Evolutionary conservation across 2,329 filamentous ascomycete genomes (phyloP).

Genomic region (Helotiales sp.): DNA sequence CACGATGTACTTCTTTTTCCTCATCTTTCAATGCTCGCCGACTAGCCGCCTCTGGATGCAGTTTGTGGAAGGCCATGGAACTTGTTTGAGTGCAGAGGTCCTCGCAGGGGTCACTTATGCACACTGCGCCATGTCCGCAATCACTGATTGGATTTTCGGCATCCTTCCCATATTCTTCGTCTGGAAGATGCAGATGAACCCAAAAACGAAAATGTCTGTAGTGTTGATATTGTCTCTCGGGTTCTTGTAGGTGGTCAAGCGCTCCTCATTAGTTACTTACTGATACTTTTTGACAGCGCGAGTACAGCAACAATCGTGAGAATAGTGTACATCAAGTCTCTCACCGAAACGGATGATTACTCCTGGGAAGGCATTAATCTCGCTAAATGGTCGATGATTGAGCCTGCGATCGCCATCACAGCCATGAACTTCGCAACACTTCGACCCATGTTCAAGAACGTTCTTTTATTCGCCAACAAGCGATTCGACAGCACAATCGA

Average conservation of each 20-base stretch:
- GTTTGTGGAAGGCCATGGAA: slow-evolving; percentile 32
- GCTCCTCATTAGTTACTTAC: not conserved
- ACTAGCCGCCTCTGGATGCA: slow-evolving; percentile 39
- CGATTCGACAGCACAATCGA: slow-evolving; percentile 18
- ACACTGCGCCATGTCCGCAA: slow-evolving; percentile 29
- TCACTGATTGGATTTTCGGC: slow-evolving; percentile 34
- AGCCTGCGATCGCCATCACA: slow-evolving; percentile 42
- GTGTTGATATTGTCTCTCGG: slow-evolving; percentile 37
- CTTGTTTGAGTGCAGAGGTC: slow-evolving; percentile 32
- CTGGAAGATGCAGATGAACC: slow-evolving; percentile 32
- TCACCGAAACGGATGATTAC: slow-evolving; percentile 39
- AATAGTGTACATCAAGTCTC: slow-evolving; percentile 42
- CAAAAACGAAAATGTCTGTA: slow-evolving; percentile 36
- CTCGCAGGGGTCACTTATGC: slow-evolving; percentile 29
- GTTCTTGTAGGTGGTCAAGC: slow-evolving; percentile 38
- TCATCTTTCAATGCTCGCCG: slow-evolving; percentile 32
- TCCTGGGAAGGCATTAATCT: slow-evolving; percentile 44
- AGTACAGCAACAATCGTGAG: slow-evolving; percentile 44
- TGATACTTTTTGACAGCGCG: slow-evolving; percentile 33
- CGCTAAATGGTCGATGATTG: slow-evolving; percentile 46
- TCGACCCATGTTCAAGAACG: slow-evolving; percentile 37
- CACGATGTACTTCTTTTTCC: slow-evolving; percentile 33
- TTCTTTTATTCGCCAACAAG: slow-evolving; percentile 22
- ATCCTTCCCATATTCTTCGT: slow-evolving; percentile 34
- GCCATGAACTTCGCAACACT: slow-evolving; percentile 43